Conservation (phyloP, 345 rosid species). For the Syzygium jambos region DNA sequence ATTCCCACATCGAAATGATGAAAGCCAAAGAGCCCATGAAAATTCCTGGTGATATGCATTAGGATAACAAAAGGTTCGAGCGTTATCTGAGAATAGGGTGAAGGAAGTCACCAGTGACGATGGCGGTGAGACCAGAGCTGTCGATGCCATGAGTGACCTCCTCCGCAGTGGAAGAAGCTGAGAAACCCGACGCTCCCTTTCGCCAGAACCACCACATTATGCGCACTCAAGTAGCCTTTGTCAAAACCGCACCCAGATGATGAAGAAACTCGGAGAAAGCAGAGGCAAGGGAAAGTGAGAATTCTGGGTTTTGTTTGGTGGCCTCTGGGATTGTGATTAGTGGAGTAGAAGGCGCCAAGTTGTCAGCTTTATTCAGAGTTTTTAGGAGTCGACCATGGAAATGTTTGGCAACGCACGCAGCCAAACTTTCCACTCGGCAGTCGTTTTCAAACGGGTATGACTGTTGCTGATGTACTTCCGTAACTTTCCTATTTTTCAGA, state of each 20-base stretch:
- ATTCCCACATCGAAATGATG: neutral
- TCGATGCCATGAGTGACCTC: constrained; percentile 71
- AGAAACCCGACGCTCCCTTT: constrained; percentile 68
- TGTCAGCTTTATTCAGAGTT: neutral
- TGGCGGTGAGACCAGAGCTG: constrained; percentile 69
- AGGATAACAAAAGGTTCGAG: neutral
- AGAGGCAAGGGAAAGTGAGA: neutral
- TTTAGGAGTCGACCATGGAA: neutral
- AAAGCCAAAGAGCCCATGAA: neutral
- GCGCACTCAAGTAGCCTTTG: neutral
- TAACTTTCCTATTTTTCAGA: neutral
- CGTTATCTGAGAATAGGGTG: neutral
- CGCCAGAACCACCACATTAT: neutral
- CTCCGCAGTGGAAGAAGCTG: constrained; percentile 68
- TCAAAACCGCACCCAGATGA: neutral
- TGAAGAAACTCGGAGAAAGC: neutral
- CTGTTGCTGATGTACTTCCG: neutral
- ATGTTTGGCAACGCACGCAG: neutral
- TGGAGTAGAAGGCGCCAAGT: neutral
- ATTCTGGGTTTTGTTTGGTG: neutral
- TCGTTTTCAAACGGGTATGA: neutral
- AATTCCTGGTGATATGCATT: neutral
- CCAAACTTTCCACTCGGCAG: neutral
- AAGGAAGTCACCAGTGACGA: constrained; percentile 50
- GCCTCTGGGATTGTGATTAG: neutral